phyloP scores from a whole-genome alignment of 495 filamentous ascomycete species.

The Neurospora sp. region DNA sequence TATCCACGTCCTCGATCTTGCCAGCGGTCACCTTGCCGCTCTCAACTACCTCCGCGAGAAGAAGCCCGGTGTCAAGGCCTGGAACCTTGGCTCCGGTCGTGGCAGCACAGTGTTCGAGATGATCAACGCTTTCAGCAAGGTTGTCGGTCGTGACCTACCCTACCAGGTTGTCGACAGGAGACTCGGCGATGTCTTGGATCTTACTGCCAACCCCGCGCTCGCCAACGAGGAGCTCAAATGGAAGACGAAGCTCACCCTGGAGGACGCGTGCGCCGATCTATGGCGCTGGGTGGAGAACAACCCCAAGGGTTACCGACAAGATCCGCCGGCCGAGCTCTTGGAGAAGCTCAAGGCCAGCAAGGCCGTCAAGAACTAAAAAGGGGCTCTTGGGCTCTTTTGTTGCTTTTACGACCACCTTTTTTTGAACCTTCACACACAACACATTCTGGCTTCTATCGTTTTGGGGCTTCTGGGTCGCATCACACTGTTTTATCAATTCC shows the following conservation, averaged over 20 bases:
- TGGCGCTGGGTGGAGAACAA: slow-evolving; percentile 96
- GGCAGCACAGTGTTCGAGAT: slow-evolving; percentile 96
- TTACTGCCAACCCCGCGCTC: slow-evolving; percentile 81
- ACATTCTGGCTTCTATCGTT: neutral
- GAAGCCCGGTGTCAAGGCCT: slow-evolving; percentile 86
- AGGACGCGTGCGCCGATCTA: slow-evolving; percentile 86
- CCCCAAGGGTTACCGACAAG: slow-evolving; percentile 85
- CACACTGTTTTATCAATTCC: neutral
- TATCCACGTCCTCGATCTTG: slow-evolving; percentile 82
- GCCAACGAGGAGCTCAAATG: slow-evolving; percentile 84
- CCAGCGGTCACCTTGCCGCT: slow-evolving; percentile 79
- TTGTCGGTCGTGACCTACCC: slow-evolving; percentile 73
- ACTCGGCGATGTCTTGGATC: slow-evolving; percentile 83
- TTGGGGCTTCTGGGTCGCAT: neutral
- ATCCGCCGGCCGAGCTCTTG: slow-evolving; percentile 75
- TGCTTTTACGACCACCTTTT: neutral
- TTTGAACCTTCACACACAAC: neutral
- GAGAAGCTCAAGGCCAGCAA: slow-evolving; percentile 49
- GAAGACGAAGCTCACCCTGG: slow-evolving; percentile 83
- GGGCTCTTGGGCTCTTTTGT: neutral
- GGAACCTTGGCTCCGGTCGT: slow-evolving; percentile 95
- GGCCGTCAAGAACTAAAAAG: slow-evolving; percentile 6
- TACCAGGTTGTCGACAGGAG: slow-evolving; percentile 80
- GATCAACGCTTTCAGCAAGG: slow-evolving; percentile 83
- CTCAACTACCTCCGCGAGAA: slow-evolving; percentile 84